Conservation (phyloP, 179 eudicot genomes). For the Gypsophila paniculata region DNA sequence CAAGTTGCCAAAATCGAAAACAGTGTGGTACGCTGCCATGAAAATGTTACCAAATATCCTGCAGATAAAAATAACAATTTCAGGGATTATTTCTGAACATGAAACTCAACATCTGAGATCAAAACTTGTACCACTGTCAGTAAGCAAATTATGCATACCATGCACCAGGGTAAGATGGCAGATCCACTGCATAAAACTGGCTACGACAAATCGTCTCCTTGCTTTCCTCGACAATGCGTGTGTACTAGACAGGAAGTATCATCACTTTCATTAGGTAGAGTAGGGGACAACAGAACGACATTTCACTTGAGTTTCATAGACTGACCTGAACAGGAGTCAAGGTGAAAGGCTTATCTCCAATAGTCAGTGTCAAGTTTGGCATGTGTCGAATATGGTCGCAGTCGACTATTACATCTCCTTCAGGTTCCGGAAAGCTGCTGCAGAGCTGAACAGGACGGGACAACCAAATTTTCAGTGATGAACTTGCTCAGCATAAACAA, state of each 20-base stretch:
- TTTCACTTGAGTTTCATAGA: neutral
- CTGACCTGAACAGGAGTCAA: slow-evolving; percentile 64
- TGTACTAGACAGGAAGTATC: slow-evolving; percentile 5
- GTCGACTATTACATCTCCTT: slow-evolving; percentile 47
- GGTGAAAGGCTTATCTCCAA: slow-evolving; percentile 43
- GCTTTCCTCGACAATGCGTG: neutral
- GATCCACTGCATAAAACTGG: slow-evolving; percentile 23
- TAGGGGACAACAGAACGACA: neutral
- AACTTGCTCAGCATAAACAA: neutral
- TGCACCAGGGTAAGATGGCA: slow-evolving; percentile 11
- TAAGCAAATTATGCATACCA: slow-evolving; percentile 13
- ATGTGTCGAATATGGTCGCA: slow-evolving; percentile 41
- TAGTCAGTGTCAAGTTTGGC: slow-evolving; percentile 60
- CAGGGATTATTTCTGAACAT: neutral
- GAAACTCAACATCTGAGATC: neutral
- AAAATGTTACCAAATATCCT: slow-evolving; percentile 43
- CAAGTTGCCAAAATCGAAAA: slow-evolving; percentile 35
- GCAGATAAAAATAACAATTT: neutral
- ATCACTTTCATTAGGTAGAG: neutral
- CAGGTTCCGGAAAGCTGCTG: slow-evolving; percentile 56
- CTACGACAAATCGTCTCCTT: slow-evolving; percentile 13
- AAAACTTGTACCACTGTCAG: neutral
- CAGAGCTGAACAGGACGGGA: slow-evolving; percentile 43
- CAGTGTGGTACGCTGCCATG: slow-evolving; percentile 35
- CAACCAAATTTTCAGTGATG: neutral